These are phyloP conservation scores for Colletotrichum sp. DNA, from an alignment of 2,329 filamentous ascomycete species.

Conservation along the genomic window DNA sequence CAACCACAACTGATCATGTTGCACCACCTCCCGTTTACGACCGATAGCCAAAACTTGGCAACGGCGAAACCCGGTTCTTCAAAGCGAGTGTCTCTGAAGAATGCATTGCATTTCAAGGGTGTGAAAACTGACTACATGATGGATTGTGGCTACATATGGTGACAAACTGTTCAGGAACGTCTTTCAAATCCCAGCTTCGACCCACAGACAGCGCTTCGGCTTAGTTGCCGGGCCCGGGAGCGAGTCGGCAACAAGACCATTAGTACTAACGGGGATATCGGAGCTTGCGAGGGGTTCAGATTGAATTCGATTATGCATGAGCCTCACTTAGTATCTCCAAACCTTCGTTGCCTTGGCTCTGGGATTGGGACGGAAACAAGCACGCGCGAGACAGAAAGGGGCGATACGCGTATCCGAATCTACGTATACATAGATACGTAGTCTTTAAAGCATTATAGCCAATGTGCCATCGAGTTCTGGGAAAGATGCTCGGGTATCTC, in stretches of 20 bases:
- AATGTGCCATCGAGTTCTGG: accelerated
- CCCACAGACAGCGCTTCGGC: background rate
- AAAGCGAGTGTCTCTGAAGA: accelerated
- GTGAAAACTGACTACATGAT: background rate
- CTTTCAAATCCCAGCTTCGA: background rate
- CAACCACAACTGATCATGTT: background rate
- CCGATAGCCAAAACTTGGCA: background rate
- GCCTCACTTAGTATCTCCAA: background rate
- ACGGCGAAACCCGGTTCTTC: background rate
- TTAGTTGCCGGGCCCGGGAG: background rate
- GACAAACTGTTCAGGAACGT: background rate
- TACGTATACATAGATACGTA: background rate
- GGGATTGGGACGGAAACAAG: background rate
- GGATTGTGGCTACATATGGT: background rate
- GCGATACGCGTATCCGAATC: background rate
- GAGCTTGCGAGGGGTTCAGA: background rate
- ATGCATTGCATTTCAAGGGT: accelerated
- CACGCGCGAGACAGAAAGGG: background rate
- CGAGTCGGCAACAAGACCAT: background rate
- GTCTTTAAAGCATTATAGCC: accelerated
- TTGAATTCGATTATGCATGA: background rate
- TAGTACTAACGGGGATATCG: background rate
- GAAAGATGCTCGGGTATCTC: background rate
- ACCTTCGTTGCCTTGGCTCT: background rate
- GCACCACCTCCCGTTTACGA: background rate